Evolutionary conservation across 169 alveolate genomes (phyloP), one percentile per base, ranked within the genome.

Genomic region (Plasmodium sp.): DNA sequence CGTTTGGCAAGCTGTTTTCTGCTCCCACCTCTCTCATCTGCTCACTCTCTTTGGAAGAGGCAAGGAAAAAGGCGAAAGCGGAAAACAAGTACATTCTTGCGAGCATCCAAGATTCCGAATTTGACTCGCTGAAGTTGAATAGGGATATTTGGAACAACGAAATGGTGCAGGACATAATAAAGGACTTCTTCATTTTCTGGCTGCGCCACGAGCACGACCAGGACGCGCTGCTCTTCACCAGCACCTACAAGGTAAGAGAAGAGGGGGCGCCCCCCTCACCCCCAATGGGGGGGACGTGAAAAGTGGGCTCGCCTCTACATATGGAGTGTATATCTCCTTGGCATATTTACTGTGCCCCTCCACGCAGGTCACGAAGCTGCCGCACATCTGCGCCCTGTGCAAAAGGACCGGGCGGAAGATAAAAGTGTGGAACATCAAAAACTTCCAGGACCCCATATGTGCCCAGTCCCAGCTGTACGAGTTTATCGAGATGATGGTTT

Each of bases 401-500:
- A 92, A 75, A 62, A 16, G 95, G 9, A 88, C 92, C 1, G 92
- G 93, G 5, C 88, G 94, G 14, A 62, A 91, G 58, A 72, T 84
- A 41, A 67, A 93, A 86, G 90, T 95, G 12, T 93, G 95, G 97
- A 92, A 85, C 71, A 83, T 92, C 14, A 81, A 72, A 88, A 51
- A 79, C 5, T 88, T 88, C 45, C 51, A 80, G 31, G 94, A 88
- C 39, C 94, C 94, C 9, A 80, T 88, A 58, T 88, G 94, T 88
- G 94, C 94, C 0, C 94, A 88, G 22, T 88, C 94, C 0, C 94
- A 88, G 54, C 58, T 88, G n/a, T 88, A 88, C 56, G 94, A 88
- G 54, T 79, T 88, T 56, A 77, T 88, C 72, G 94, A 88, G 6
- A 79, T 18, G 31, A 54, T 62, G 62, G 94, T 79, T 39, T 36